A percentile compares a stretch with the other conserved stretches of the same genome.
Conservation (phyloP, 108 stramenopile genomes). For the Pelagomonas calceolata region DNA sequence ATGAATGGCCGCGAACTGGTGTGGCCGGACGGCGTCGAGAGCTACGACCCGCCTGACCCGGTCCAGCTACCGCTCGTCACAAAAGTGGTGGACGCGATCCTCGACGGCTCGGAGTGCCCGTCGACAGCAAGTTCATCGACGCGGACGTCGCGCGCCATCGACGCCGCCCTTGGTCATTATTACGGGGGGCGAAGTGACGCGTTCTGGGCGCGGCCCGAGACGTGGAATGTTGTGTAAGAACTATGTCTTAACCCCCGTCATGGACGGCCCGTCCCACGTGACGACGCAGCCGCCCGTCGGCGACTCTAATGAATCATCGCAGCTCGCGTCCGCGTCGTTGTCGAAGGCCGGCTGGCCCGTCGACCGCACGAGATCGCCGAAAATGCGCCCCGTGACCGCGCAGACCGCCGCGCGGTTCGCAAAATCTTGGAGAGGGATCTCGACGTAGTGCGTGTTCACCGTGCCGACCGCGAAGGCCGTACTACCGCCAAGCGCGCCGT, state of each 20-base stretch:
- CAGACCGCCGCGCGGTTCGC: not conserved
- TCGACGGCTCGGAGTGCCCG: not conserved
- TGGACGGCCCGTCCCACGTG: not conserved
- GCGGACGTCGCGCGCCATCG: not conserved
- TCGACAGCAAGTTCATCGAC: not conserved
- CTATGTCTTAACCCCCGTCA: too few relatives aligned
- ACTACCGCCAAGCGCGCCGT: slow-evolving; percentile 96
- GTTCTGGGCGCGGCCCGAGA: not conserved
- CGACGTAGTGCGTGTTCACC: slow-evolving; percentile 51
- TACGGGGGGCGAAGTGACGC: not conserved
- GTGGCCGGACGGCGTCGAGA: not conserved
- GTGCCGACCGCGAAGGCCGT: slow-evolving; percentile 87
- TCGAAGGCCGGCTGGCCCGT: not conserved
- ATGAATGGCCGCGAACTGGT: not conserved
- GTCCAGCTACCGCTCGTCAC: not conserved
- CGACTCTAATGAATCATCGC: not conserved
- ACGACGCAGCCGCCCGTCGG: not conserved
- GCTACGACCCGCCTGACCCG: not conserved
- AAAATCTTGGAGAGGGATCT: not conserved
- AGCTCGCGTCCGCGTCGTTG: not conserved
- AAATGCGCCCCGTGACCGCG: not conserved
- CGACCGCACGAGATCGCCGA: not conserved
- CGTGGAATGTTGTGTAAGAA: too few relatives aligned
- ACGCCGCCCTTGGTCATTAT: not conserved
- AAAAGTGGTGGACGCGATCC: not conserved